Conservation (phyloP, 2,329 filamentous ascomycete species). For the Exophiala phaeomuriformis region DNA sequence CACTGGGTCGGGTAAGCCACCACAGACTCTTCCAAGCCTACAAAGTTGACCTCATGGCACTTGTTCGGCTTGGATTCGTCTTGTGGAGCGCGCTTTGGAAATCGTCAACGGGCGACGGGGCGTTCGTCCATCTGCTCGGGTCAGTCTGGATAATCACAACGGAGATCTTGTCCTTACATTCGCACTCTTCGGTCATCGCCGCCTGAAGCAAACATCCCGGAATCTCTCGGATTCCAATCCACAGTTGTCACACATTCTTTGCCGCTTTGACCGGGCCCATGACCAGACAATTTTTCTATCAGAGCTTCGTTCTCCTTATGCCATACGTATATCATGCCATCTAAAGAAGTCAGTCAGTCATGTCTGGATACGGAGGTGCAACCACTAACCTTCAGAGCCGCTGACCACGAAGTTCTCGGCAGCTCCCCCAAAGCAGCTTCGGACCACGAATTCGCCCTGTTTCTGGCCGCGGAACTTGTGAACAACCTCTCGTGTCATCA, state of each 20-base stretch:
- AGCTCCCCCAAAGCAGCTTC: constrained; percentile 78
- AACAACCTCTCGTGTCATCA: constrained; percentile 63
- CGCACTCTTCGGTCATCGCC: constrained; percentile 80
- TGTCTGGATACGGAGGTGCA: constrained; percentile 9
- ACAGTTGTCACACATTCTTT: constrained; percentile 67
- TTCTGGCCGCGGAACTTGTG: constrained; percentile 68
- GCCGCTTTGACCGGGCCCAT: constrained; percentile 50
- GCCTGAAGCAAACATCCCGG: constrained; percentile 79
- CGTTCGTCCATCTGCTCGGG: constrained; percentile 30
- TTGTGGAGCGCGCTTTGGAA: constrained; percentile 28
- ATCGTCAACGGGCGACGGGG: constrained; percentile 13
- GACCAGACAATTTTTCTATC: constrained; percentile 69
- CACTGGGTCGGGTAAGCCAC: neutral
- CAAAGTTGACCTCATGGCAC: constrained; percentile 36
- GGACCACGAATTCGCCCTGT: constrained; percentile 70
- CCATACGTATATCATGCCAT: constrained; percentile 75
- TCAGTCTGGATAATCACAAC: constrained; percentile 28
- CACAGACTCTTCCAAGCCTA: constrained; percentile 6
- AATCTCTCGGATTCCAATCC: constrained; percentile 78
- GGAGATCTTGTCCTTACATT: constrained; percentile 55
- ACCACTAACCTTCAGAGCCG: constrained; percentile 70
- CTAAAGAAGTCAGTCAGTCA: constrained; percentile 34
- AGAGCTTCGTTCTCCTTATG: constrained; percentile 72
- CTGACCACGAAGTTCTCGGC: constrained; percentile 86
- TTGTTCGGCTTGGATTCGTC: constrained; percentile 34